These are phyloP conservation scores for Daldinia loculata DNA, from an alignment of 495 filamentous ascomycete species.

Conservation along the genomic window DNA sequence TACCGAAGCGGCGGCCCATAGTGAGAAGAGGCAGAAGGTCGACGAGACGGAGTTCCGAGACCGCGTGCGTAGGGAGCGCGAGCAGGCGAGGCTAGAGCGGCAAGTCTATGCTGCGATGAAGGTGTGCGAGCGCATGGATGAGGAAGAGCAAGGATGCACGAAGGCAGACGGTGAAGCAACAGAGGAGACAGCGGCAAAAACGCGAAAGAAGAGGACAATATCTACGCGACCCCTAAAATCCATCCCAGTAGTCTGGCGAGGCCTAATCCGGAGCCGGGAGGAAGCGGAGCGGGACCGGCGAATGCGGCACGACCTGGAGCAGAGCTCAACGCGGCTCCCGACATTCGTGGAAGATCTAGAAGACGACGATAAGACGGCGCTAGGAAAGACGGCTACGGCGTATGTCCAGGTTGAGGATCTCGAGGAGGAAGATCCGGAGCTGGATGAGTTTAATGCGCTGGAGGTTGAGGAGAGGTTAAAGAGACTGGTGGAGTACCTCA, in stretches of 20 bases:
- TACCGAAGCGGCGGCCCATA: constrained; percentile 66
- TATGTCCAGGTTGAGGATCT: constrained; percentile 70
- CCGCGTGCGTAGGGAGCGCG: constrained; percentile 73
- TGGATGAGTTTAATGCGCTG: constrained; percentile 83
- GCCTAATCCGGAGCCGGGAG: constrained; percentile 71
- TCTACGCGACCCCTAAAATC: constrained; percentile 59
- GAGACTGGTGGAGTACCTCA: constrained; percentile 71
- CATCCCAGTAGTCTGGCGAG: constrained; percentile 83
- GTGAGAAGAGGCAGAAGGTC: constrained; percentile 67
- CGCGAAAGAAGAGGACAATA: constrained; percentile 54
- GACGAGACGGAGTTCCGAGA: constrained; percentile 82
- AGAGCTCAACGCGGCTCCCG: constrained; percentile 62
- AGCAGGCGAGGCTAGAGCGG: constrained; percentile 72
- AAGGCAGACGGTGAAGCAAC: constrained; percentile 33
- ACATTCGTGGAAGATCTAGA: constrained; percentile 62
- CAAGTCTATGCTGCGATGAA: constrained; percentile 79
- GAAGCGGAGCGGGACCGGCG: constrained; percentile 74
- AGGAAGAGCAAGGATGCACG: constrained; percentile 42
- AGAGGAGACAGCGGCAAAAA: neutral
- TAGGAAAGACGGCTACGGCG: constrained; percentile 52
- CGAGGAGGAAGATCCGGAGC: constrained; percentile 83
- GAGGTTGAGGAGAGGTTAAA: constrained; percentile 69
- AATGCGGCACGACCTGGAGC: constrained; percentile 74
- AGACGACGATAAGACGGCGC: constrained; percentile 60
- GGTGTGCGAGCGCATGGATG: constrained; percentile 78